Base-by-base conservation (phyloP, 1,284 basidiomycete genomes). In the Gymnopus androsaceus region DNA sequence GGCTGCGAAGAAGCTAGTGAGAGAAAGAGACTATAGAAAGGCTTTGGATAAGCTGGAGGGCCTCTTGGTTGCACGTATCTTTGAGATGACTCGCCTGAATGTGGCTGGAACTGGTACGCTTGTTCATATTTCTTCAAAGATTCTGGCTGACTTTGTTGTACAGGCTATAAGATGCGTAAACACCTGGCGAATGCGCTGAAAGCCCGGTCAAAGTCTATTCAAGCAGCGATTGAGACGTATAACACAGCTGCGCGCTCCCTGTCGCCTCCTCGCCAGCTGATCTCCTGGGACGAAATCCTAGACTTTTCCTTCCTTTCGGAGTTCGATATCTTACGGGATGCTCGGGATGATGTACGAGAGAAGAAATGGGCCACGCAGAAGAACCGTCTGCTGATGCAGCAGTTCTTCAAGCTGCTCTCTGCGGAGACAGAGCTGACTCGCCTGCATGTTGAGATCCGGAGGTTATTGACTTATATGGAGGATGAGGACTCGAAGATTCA, bases 1-100 rank as follows among this genome's bases (percentile, higher is more conserved):
- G 19, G 40, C 30, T 19, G 49, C 52, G 6, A 44, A 27, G 7
- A 37, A 47, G 38, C 25, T 42, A 15, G 55, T 47, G 11, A 19
- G 17, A 4, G 23, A n/a, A 14, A 41, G 44, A 15, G 25, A 31
- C 3, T 60, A 58, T 51, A 45, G 40, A 40, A 33, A 25, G 19
- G 40, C 41, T 6, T 19, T 59, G 17, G 62, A 68, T 53, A 47
- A 51, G 2, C 56, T 67, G 19, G 59, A 69, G 51, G 54, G 58
- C 9, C 49, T 65, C 7, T 27, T 68, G 14, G 61, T 66, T 4
- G 53, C 58, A 3, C 50, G 59, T 2, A 60, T 68, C 30, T 66
- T 66, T 47, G 60, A 68, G 36, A 55, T 70, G 1, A 63, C 61
- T 5, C 65, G 64, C 40, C 66, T 69, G 65, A 68, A 69, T 49